These are phyloP conservation scores for Corylus heterophylla DNA, from an alignment of 306 rosid species.

Conservation along the genomic window DNA sequence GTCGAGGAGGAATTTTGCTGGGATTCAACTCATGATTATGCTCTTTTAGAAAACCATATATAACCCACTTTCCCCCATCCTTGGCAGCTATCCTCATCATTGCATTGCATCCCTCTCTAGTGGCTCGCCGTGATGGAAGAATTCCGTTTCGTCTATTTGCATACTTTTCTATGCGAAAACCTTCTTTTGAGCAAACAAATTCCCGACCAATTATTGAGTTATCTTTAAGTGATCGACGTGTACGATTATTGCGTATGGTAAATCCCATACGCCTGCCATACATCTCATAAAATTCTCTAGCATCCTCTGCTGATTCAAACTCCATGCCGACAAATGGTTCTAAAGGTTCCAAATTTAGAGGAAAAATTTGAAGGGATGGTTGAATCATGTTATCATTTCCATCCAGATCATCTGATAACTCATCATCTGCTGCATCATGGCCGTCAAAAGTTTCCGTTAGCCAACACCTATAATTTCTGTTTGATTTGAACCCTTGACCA, in stretches of 20 bases:
- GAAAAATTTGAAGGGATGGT: conserved; percentile 18
- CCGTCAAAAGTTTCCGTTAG: conserved; percentile 22
- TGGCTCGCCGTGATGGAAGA: conserved; percentile 8
- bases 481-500: conserved; percentile 6
- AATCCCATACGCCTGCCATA: conserved; percentile 26
- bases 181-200: conserved; percentile 30
- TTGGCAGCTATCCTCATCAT: conserved; percentile 21
- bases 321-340: conserved; percentile 25
- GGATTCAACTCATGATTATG: conserved; percentile 29
- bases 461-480: conserved; percentile 24
- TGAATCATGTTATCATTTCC: conserved; percentile 18
- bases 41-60: conserved; percentile 23
- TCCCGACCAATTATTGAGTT: conserved; percentile 30
- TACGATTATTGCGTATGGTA: conserved; percentile 25
- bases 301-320: conserved; percentile 24
- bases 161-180: conserved; percentile 12
- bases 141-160: conserved; percentile 6
- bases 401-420: conserved; percentile 11
- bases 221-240: conserved; percentile 26
- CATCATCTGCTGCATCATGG: conserved; percentile 22
- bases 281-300: conserved; percentile 25
- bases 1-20: conserved; percentile 20
- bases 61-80: conserved; percentile 21
- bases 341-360: background rate
- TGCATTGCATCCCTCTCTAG: conserved; percentile 22